These are phyloP conservation scores for Podospora tetraspora DNA, from an alignment of 495 filamentous ascomycete species.

Conservation along the genomic window DNA sequence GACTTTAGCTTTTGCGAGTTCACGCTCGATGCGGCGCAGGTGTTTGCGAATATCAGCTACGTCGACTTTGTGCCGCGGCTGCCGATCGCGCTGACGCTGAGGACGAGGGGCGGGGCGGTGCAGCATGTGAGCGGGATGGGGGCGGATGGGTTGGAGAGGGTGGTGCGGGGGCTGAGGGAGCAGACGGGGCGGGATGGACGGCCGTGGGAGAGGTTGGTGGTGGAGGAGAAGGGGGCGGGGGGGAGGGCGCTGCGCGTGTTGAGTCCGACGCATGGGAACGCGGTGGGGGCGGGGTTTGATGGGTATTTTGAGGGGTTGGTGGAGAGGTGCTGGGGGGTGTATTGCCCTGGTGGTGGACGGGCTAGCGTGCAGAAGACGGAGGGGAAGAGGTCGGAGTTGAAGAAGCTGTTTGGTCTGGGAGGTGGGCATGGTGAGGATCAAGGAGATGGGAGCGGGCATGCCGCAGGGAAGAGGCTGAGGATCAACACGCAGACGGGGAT, in stretches of 20 bases:
- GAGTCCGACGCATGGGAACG: slow-evolving; percentile 60
- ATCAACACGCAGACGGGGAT: slow-evolving; percentile 41
- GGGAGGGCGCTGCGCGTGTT: slow-evolving; percentile 50
- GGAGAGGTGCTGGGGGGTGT: slow-evolving; percentile 51
- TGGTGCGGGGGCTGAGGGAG: slow-evolving; percentile 49
- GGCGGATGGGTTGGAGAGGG: slow-evolving; percentile 51
- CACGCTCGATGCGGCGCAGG: slow-evolving; percentile 61
- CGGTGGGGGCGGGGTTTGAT: slow-evolving; percentile 52
- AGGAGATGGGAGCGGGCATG: neutral
- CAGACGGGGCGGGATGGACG: slow-evolving; percentile 53
- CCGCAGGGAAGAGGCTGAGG: slow-evolving; percentile 7
- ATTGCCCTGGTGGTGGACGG: neutral
- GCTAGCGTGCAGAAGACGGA: neutral
- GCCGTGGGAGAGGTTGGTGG: slow-evolving; percentile 65
- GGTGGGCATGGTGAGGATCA: neutral
- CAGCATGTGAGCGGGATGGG: slow-evolving; percentile 60
- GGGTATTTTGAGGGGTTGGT: slow-evolving; percentile 64
- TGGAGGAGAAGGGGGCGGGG: slow-evolving; percentile 40
- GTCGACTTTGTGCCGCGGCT: slow-evolving; percentile 67
- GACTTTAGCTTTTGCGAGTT: slow-evolving; percentile 73
- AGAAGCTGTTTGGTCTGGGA: neutral
- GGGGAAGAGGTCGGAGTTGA: neutral
- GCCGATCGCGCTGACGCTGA: slow-evolving; percentile 60
- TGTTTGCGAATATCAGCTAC: slow-evolving; percentile 74
- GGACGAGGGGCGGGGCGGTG: slow-evolving; percentile 42